A percentile compares a stretch with the other conserved stretches of the same genome.
phyloP scores from a whole-genome alignment of 768 basidiomycete genomes.

The Pisolithus microcarpus region DNA sequence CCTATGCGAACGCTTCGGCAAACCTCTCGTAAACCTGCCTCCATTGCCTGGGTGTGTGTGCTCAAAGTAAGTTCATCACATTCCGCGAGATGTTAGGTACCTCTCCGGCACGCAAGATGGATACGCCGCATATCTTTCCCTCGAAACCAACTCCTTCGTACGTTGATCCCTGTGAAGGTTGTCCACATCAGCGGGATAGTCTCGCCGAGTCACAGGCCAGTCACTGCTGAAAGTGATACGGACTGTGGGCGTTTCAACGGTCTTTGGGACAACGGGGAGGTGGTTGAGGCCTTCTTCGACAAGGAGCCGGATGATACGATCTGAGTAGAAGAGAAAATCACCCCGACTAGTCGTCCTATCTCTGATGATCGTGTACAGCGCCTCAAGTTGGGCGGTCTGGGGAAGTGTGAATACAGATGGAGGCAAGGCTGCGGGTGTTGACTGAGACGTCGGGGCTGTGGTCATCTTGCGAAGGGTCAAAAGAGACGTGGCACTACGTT shows the following conservation, averaged over 20 bases:
- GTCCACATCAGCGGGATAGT: background rate
- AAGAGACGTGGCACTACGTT: background rate
- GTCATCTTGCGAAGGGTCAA: background rate
- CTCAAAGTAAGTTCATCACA: background rate
- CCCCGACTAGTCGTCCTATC: slow-evolving; percentile 82
- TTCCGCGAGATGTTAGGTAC: slow-evolving; percentile 29
- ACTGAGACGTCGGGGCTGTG: slow-evolving; percentile 24
- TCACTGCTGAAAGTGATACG: slow-evolving; percentile 20
- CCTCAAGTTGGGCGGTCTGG: slow-evolving; percentile 90
- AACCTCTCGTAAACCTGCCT: slow-evolving; percentile 91
- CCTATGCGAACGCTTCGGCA: slow-evolving; percentile 92
- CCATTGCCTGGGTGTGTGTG: slow-evolving; percentile 69
- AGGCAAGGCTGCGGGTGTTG: slow-evolving; percentile 42
- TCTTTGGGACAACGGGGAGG: slow-evolving; percentile 67
- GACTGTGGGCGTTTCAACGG: slow-evolving; percentile 78
- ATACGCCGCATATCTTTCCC: slow-evolving; percentile 94
- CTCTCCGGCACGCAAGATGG: slow-evolving; percentile 91
- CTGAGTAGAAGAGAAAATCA: slow-evolving; percentile 95
- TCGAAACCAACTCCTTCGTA: slow-evolving; percentile 94
- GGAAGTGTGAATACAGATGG: slow-evolving; percentile 84
- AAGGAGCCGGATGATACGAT: slow-evolving; percentile 80
- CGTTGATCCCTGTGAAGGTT: slow-evolving; percentile 49
- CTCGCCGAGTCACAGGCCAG: background rate
- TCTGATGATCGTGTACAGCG: slow-evolving; percentile 90
- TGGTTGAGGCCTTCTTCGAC: slow-evolving; percentile 89